Base-by-base conservation (phyloP, 2,329 filamentous ascomycete genomes). In the Diplodia mutila region DNA sequence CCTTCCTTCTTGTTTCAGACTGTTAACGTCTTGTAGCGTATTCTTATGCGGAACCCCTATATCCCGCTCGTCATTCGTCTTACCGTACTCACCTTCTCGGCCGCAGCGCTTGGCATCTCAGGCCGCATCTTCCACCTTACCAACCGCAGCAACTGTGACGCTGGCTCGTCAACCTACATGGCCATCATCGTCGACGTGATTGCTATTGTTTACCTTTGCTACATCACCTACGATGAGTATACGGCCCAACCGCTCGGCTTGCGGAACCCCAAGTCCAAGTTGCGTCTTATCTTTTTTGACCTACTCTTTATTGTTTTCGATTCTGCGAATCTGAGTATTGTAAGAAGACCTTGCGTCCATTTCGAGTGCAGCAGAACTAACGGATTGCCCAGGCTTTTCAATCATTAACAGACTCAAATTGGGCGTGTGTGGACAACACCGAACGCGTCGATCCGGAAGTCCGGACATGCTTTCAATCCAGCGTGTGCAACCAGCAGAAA, bases 221-320 rank as follows among this genome's bases (percentile, higher is more conserved):
- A 97, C 80, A 95, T 98, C 81, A 96, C 94, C 27, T 97, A 90
- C 81, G 95, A 99, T 76, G 95, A 99, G 81, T 98, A 97, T 80
- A 95, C 92, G 5, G 92, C 93, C 34, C 96, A 96, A 77, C 95
- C 96, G 25, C 84, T 99, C 23, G 95, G 95, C 1, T 83, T 99
- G 69, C 91, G 96, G 52, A 90, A 89, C 7, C 89, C 93, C 11
- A 89, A 89, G 67, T 90, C 92, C 59, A 99, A 99, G 78, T 91
- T 97, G 71, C 89, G 91, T 16, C 87, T 99, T 61, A 91, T 98
- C 69, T 87, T 99, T 66, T 86, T 97, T 67, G 95, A 99, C 79
- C 85, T 99, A 3, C 90, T 97, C 74, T 99, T 99, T 77, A 97
- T 99, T 75, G 94, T 98, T 51, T 97, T 99, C 82, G 94, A 97